Percentiles rank a stretch among this genome's conserved stretches.
These are phyloP conservation scores for Aspergillus indologenus DNA, from an alignment of 495 filamentous ascomycete species.

Conservation along the genomic window DNA sequence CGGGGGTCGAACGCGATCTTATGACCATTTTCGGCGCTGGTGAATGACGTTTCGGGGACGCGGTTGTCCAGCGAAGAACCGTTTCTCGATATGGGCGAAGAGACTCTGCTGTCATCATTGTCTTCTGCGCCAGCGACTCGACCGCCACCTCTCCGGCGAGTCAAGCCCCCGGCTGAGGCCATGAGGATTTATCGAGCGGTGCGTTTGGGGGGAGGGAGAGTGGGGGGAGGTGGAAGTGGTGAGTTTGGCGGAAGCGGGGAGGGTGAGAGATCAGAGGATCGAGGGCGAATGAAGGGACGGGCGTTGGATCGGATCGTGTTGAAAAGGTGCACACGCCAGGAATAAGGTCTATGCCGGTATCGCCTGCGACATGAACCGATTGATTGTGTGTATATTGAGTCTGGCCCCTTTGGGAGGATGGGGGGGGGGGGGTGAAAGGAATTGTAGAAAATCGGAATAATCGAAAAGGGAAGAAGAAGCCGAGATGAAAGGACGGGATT, in stretches of 20 bases:
- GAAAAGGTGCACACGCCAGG: not conserved
- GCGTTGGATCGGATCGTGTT: not conserved
- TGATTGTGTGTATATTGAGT: not conserved
- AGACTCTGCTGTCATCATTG: conserved; percentile 65
- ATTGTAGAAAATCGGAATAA: conserved; percentile 7
- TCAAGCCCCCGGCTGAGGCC: conserved; percentile 69
- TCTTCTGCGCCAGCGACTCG: conserved; percentile 54
- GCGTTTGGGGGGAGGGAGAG: conserved; percentile 20
- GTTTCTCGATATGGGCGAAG: conserved; percentile 62
- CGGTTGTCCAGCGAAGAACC: conserved; percentile 59
- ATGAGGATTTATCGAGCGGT: conserved; percentile 38
- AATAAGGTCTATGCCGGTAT: conserved; percentile 31
- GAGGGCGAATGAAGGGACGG: not conserved
- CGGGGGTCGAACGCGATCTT: conserved; percentile 97
- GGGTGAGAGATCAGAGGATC: conserved; percentile 1
- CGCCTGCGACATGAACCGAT: conserved; percentile 23
- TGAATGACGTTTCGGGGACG: conserved; percentile 85
- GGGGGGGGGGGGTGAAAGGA: not conserved
- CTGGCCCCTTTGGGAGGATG: not conserved
- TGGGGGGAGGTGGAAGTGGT: conserved; percentile 12
- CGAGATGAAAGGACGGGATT: conserved; percentile 7
- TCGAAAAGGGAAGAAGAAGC: conserved; percentile 11
- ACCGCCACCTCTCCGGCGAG: conserved; percentile 70
- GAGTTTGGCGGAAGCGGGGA: not conserved
- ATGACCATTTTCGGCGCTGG: conserved; percentile 91